A percentile compares a stretch with the other conserved stretches of the same genome.
These are phyloP conservation scores for Geranium rotundifolium DNA, from an alignment of 345 rosid species.

Conservation along the genomic window DNA sequence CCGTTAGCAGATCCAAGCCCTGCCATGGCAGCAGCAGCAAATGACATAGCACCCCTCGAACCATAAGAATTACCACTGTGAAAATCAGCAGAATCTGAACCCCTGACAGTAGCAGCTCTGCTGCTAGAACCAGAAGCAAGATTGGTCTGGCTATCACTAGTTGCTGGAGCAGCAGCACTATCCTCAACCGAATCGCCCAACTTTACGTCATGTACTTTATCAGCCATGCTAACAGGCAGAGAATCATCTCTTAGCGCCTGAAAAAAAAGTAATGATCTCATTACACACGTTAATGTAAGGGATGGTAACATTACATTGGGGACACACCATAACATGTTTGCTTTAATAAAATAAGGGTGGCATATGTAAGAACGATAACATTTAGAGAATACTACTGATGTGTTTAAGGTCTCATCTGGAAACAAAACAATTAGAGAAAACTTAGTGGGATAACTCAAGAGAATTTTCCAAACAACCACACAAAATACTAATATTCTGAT, in stretches of 20 bases:
- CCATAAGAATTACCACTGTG: constrained; percentile 61
- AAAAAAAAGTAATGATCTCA: constrained; percentile 2
- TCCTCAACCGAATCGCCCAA: constrained; percentile 77
- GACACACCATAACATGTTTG: no score
- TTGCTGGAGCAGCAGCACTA: constrained; percentile 26
- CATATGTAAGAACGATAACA: not conserved
- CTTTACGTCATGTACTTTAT: constrained; percentile 91
- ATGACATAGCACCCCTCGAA: constrained; percentile 93
- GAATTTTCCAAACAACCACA: constrained; percentile 30
- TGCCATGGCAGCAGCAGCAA: constrained; percentile 98
- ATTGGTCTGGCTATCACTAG: constrained; percentile 47
- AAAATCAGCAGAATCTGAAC: constrained; percentile 64
- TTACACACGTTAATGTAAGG: not conserved
- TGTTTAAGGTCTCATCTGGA: no score
- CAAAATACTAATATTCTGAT: constrained; percentile 15
- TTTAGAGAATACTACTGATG: not conserved
- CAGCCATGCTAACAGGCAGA: constrained; percentile 84
- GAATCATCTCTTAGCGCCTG: constrained; percentile 84
- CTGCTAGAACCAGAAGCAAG: constrained; percentile 79
- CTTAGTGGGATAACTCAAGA: constrained; percentile 24
- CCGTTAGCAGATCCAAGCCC: constrained; percentile 90
- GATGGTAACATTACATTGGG: no score
- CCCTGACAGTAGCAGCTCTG: constrained; percentile 56
- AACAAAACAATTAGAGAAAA: no score
- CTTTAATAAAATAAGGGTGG: not conserved